These are phyloP conservation scores for Cymbidium sinense DNA, from an alignment of 106 monocot genomes.

Conservation along the genomic window DNA sequence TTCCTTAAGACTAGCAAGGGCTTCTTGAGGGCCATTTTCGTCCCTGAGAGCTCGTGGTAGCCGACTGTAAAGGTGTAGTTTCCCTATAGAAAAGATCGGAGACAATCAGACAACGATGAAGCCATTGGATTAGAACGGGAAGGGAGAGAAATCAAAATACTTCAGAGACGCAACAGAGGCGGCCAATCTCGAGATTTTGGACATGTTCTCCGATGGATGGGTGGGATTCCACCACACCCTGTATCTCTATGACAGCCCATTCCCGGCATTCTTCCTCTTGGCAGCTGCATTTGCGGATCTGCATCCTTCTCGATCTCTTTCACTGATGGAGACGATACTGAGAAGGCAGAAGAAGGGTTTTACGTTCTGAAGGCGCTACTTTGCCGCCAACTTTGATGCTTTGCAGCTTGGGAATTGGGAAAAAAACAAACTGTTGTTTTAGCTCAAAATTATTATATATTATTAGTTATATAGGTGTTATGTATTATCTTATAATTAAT, in stretches of 20 bases:
- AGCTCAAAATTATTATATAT: too few species aligned
- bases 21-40: constrained; percentile 72
- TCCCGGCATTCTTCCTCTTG: constrained; percentile 47
- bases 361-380: too few species aligned
- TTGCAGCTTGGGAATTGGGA: too few species aligned
- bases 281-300: constrained; percentile 74
- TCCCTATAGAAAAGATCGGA: constrained; percentile 6
- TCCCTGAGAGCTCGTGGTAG: constrained; percentile 76
- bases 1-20: constrained; percentile 68
- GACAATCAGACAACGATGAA: not conserved
- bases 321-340: not conserved
- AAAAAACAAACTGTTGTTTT: too few species aligned
- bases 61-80: constrained; percentile 53
- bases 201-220: constrained; percentile 32
- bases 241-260: constrained; percentile 90
- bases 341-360: too few species aligned
- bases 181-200: constrained; percentile 62
- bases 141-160: constrained; percentile 17
- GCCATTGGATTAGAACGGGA: not conserved
- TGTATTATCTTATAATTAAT: too few species aligned
- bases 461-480: too few species aligned
- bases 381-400: too few species aligned
- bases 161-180: constrained; percentile 55
- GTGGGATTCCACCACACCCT: constrained; percentile 75
- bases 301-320: constrained; percentile 27